A percentile compares a stretch with the other conserved stretches of the same genome.
Evolutionary conservation across 2,329 filamentous ascomycete genomes (phyloP).

Genomic region (Calycina herbarum): DNA sequence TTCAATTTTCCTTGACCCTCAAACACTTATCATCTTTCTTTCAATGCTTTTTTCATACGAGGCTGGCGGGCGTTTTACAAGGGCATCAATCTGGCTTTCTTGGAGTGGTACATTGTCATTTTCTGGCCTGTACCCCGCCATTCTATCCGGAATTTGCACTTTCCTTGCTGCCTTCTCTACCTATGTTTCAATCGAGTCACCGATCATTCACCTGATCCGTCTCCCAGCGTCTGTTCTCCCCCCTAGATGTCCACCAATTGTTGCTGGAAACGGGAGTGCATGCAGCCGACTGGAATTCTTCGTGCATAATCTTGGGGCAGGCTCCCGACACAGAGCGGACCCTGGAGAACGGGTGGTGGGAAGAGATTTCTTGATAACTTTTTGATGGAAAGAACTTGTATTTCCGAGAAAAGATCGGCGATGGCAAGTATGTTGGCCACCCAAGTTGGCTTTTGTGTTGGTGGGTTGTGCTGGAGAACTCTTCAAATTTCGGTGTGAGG

Average conservation of each 20-base stretch:
- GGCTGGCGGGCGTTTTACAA: constrained; percentile 4
- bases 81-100: constrained; percentile 12
- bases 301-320: neutral
- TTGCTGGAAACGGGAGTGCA: neutral
- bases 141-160: constrained; percentile 3
- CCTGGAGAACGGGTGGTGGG: neutral
- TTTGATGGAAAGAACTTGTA: neutral
- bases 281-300: constrained; percentile 2
- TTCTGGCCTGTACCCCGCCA: constrained; percentile 6
- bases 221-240: neutral
- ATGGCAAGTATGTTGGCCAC: neutral
- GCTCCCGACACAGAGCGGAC: neutral
- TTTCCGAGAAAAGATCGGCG: neutral
- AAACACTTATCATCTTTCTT: neutral
- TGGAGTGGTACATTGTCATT: constrained; percentile 11
- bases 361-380: neutral
- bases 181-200: constrained; percentile 1
- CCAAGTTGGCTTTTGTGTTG: neutral
- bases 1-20: constrained; percentile 12
- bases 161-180: neutral
- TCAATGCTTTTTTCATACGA: constrained; percentile 7
- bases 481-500: neutral
- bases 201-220: neutral
- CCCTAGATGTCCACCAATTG: neutral
- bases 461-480: neutral